Evolutionary conservation across 305 asterid species (phyloP), one percentile per base, ranked within the genome.

Genomic region (Fraxinus greggii): DNA sequence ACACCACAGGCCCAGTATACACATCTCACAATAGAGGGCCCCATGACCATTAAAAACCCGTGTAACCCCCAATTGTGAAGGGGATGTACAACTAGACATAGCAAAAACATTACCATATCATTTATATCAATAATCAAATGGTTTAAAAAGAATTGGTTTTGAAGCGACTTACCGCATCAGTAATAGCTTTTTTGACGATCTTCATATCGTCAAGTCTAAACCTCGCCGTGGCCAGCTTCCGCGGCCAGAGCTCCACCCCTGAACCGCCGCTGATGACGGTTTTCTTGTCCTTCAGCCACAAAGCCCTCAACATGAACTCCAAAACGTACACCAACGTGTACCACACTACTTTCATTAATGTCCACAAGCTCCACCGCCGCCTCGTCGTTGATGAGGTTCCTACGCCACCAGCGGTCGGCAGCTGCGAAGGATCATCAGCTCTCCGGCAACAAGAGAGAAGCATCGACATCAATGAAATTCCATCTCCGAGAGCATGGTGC

Each of bases 401-500:
- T 40, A 88, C 79, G 1, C 92, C 91, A 0, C 79, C 86, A 21
- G 86, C 78, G 0, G 89, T 77, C 56, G 97, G 95, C 26, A 5
- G 29, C 81, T 63, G 82, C 65, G 48, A 19, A 23, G 97, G 92
- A 13, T 95, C 94, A 6, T 87, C 91, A 0, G 79, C 88, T 17
- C 86, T 84, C 78, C 98, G 79, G 83, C 97, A 94, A 78, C 86
- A 75, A 28, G 94, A 81, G 78, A 95, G 79, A 23, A 95, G 83
- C 93, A 93, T 72, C 61, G 98, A 92, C 95, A 94, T 86, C 38
- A 95, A 29, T 1, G 98, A 92, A 31, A 92, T 88, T 45, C 99
- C 99, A 78, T 95, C 99, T 12, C 99, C 99, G 4, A 95, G 92
- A 80, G 98, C 93, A 89, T 95, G 98, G 88, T 95, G 98, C 79